Evolutionary conservation across 208 protist genomes (phyloP).

Genomic region (Trypanosoma melophagium): DNA sequence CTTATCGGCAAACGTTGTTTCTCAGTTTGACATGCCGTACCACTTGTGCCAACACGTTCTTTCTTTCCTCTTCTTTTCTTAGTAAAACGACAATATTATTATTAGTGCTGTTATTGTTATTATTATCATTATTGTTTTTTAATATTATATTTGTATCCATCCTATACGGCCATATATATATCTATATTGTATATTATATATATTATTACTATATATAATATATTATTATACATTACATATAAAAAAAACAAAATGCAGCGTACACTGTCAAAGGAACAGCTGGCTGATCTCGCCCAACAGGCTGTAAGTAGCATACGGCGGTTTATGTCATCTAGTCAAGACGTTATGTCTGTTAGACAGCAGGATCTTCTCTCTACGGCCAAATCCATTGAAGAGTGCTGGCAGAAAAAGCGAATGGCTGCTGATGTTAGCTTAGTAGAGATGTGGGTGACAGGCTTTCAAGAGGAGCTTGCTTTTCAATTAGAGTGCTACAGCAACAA

Average conservation of each 20-base stretch:
- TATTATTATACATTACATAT: not conserved
- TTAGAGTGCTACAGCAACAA: conserved; percentile 20
- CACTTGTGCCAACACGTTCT: too few species aligned
- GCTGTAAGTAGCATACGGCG: conserved; percentile 59
- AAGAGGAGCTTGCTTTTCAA: conserved; percentile 39
- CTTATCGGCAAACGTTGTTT: too few species aligned
- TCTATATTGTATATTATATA: not conserved
- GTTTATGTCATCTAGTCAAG: conserved; percentile 44
- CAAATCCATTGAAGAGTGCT: conserved; percentile 50
- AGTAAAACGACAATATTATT: too few species aligned
- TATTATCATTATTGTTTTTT: too few species aligned
- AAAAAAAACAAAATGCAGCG: conserved; percentile 27
- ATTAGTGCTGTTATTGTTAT: too few species aligned
- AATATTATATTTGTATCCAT: too few species aligned
- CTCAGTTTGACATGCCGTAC: too few species aligned
- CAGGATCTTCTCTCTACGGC: conserved; percentile 53
- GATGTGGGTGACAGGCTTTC: conserved; percentile 36
- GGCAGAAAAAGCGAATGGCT: conserved; percentile 31
- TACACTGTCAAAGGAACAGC: conserved; percentile 47
- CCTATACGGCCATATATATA: not conserved
- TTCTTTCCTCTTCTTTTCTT: too few species aligned
- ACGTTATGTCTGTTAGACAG: conserved; percentile 42
- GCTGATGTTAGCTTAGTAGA: conserved; percentile 34
- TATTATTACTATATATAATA: not conserved
- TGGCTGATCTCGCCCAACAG: conserved; percentile 63